phyloP scores from a whole-genome alignment of 208 protist species.

The Crithidia thermophila region DNA sequence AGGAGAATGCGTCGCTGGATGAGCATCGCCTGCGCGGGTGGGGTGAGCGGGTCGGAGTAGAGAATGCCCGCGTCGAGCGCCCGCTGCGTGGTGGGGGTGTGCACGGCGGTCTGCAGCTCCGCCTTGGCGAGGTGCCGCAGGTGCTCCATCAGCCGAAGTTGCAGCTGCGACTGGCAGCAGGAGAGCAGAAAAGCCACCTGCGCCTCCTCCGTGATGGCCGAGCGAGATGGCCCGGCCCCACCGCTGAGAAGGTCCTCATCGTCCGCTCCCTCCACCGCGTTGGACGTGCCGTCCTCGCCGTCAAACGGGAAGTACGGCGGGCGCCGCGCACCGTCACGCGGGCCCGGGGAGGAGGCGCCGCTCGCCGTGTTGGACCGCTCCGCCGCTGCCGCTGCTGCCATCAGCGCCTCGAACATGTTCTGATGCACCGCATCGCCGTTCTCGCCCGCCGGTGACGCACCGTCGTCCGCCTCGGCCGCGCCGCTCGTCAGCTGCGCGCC shows the following conservation, averaged over 20 bases:
- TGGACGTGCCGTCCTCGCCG: neutral
- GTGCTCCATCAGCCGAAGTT: slow-evolving; percentile 30
- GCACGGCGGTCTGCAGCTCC: slow-evolving; percentile 17
- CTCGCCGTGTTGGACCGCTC: neutral
- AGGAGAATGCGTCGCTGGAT: slow-evolving; percentile 39
- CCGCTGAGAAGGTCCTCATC: slow-evolving; percentile 6
- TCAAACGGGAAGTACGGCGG: neutral
- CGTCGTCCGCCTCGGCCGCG: neutral
- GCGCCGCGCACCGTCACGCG: neutral
- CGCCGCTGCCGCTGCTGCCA: slow-evolving; percentile 13
- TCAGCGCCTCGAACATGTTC: slow-evolving; percentile 25
- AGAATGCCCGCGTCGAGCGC: slow-evolving; percentile 24
- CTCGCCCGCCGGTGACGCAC: neutral
- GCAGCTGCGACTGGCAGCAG: slow-evolving; percentile 38
- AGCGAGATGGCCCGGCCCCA: too few species aligned
- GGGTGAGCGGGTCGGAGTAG: slow-evolving; percentile 21
- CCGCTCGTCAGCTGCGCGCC: neutral
- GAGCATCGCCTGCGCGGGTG: slow-evolving; percentile 8
- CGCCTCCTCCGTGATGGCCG: slow-evolving; percentile 9
- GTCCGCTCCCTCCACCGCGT: slow-evolving; percentile 2
- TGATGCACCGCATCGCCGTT: slow-evolving; percentile 12
- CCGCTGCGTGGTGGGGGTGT: slow-evolving; percentile 34
- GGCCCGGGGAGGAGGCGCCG: slow-evolving; percentile 1
- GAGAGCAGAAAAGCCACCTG: slow-evolving; percentile 33
- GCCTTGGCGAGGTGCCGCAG: slow-evolving; percentile 14